These are phyloP conservation scores for Raffaelea deltoideospora DNA, from an alignment of 2,329 filamentous ascomycete genomes.

Conservation along the genomic window DNA sequence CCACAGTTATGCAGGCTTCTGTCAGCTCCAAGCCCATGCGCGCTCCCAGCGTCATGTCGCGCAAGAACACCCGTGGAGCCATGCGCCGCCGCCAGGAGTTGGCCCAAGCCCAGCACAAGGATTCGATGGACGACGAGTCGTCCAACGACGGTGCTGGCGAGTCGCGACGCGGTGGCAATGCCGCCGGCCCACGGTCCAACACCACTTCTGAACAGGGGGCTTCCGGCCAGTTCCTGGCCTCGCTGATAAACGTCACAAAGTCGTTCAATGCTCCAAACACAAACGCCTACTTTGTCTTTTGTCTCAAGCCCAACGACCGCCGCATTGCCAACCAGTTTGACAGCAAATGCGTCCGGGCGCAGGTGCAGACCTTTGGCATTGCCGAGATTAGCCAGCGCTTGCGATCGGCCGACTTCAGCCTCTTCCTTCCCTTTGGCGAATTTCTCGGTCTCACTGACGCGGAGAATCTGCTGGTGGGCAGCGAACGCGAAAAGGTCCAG, in stretches of 20 bases:
- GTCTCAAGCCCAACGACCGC: conserved; percentile 90
- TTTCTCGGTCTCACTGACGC: conserved; percentile 80
- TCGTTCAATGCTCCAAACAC: conserved; percentile 68
- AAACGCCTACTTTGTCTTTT: conserved; percentile 94
- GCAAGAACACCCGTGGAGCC: conserved; percentile 32
- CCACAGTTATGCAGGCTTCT: conserved; percentile 86
- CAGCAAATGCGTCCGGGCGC: conserved; percentile 91
- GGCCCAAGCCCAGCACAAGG: too few relatives aligned
- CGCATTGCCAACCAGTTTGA: conserved; percentile 98
- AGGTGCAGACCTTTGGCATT: conserved; percentile 90
- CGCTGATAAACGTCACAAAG: conserved; percentile 80
- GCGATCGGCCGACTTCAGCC: conserved; percentile 82
- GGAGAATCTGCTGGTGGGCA: conserved; percentile 75
- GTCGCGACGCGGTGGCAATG: neutral
- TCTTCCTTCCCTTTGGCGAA: conserved; percentile 91
- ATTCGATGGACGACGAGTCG: conserved; percentile 22
- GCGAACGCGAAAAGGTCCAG: conserved; percentile 82
- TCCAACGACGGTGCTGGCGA: conserved; percentile 32
- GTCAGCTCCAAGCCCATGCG: conserved; percentile 91
- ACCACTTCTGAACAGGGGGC: conserved; percentile 76
- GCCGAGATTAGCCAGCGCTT: conserved; percentile 92
- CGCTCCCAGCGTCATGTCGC: conserved; percentile 81
- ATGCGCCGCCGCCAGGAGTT: conserved; percentile 17
- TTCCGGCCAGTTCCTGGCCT: conserved; percentile 79
- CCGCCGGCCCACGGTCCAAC: conserved; percentile 5